A percentile compares a stretch with the other conserved stretches of the same genome.
Evolutionary conservation across 2,329 filamentous ascomycete species (phyloP).

Genomic region (Calonectria montana): DNA sequence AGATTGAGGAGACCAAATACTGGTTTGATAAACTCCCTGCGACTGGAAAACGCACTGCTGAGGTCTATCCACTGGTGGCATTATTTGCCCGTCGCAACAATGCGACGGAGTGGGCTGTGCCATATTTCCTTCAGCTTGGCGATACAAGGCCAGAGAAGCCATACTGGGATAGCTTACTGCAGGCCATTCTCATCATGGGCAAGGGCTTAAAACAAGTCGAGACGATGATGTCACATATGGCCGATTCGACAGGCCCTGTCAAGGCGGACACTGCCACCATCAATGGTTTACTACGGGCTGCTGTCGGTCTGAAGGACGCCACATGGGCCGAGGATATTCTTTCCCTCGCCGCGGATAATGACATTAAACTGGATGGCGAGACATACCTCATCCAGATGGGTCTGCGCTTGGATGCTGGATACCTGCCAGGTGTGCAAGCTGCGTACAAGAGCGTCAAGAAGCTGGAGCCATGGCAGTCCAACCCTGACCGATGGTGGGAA

Average conservation of each 20-base stretch:
- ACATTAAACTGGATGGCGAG: slow-evolving; percentile 73
- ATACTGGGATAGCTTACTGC: slow-evolving; percentile 78
- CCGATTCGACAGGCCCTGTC: slow-evolving; percentile 64
- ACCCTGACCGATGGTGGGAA: slow-evolving; percentile 58
- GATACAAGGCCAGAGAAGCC: slow-evolving; percentile 61
- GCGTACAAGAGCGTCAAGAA: slow-evolving; percentile 65
- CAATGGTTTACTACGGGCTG: slow-evolving; percentile 80
- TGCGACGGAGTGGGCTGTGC: slow-evolving; percentile 71
- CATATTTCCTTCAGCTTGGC: slow-evolving; percentile 66
- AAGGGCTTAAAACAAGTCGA: slow-evolving; percentile 67
- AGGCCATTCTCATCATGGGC: slow-evolving; percentile 76
- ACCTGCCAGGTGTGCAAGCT: slow-evolving; percentile 76
- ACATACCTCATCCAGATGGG: slow-evolving; percentile 82
- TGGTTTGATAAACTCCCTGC: slow-evolving; percentile 73
- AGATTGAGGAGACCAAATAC: slow-evolving; percentile 69
- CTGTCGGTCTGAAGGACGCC: slow-evolving; percentile 75
- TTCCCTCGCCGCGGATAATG: slow-evolving; percentile 71
- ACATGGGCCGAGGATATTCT: slow-evolving; percentile 81
- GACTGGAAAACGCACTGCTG: slow-evolving; percentile 29
- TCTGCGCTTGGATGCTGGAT: slow-evolving; percentile 78
- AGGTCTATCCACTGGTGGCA: slow-evolving; percentile 46
- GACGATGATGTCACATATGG: slow-evolving; percentile 77
- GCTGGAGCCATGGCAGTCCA: slow-evolving; percentile 49
- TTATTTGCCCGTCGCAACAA: slow-evolving; percentile 68
- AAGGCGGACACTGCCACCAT: slow-evolving; percentile 77